Base-by-base conservation (phyloP, 2,329 filamentous ascomycete genomes). In the Trichoderma pleuroti region DNA sequence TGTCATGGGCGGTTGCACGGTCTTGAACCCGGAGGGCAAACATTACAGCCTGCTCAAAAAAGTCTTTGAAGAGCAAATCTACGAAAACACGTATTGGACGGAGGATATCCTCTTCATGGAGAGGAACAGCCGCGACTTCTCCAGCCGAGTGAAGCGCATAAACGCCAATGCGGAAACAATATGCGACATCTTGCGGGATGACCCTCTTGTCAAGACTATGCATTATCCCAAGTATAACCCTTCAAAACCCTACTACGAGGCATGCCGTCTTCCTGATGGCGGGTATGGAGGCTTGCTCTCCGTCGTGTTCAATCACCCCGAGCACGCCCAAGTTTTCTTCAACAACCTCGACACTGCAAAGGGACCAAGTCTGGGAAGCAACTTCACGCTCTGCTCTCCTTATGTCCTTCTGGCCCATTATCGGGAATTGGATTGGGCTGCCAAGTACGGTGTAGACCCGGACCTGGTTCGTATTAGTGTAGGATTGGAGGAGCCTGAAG, bases 91-190 rank as follows among this genome's bases (percentile, higher is more conserved):
- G 68, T 94, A 96, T 79, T 99, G 96, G 93, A 89, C 92, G 21
- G 95, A 98, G 83, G 96, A 99, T 81, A 90, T 92, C 62, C 90
- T 99, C 49, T 97, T 98, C 82, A 90, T 99, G 83, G 96, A 99
- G 82, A 89, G 95, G 73, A 99, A 99, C 81, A 98, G 94, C 79
- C 91, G 96, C 18, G 94, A 98, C 82, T 98, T 98, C 79, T 87
- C 91, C 24, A 87, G 88, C 18, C 89, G 96, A 70, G 93, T 97
- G 72, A 90, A 92, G 73, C 89, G 93, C 69, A 93, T 97, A 77
- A 98, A 98, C 77, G 80, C 83, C 64, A 98, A 97, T 76, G 92
- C 95, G 7, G 94, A 97, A 81, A 87, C 90, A 68, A 91, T 98
- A 73, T 94, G 91, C 74, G 87, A 91, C 34, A 85, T 94, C 42